Evolutionary conservation across 768 basidiomycete species (phyloP).

Genomic region (Lanmaoa pseudosensibilis): DNA sequence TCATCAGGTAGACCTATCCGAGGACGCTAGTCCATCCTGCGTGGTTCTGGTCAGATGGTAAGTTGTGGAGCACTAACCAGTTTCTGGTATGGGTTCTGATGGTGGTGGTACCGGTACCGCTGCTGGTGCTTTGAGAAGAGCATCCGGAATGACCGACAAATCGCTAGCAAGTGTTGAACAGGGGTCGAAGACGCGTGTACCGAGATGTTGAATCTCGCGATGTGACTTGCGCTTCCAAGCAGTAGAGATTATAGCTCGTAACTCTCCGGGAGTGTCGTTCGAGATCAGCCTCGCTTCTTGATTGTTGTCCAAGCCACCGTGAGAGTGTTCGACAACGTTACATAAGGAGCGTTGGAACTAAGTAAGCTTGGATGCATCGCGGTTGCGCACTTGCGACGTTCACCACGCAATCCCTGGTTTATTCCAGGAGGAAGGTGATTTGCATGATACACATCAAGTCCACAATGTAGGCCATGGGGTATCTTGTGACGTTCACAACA

Average conservation of each 20-base stretch:
- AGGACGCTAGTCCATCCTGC: neutral
- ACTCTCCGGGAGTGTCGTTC: no score
- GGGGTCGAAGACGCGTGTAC: neutral
- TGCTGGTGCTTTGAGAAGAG: neutral
- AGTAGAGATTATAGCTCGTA: no score
- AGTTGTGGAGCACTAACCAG: neutral
- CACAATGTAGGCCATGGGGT: neutral
- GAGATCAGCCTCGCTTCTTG: no score
- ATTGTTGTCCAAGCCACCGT: no score
- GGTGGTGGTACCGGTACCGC: neutral
- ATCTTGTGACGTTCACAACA: no score
- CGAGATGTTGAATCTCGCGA: neutral
- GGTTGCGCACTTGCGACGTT: neutral
- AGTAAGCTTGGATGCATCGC: no score
- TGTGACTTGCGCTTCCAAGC: no score
- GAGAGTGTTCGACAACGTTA: no score
- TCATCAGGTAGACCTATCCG: neutral
- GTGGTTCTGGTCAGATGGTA: neutral
- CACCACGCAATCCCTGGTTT: neutral
- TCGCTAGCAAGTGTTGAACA: neutral
- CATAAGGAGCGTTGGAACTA: no score
- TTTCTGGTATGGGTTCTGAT: neutral
- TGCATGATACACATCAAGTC: constrained; percentile 6
- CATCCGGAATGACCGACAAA: neutral
- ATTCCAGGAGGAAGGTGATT: neutral